Percentiles rank a stretch among this genome's conserved stretches.
These are phyloP conservation scores for Lojkania enalia DNA, from an alignment of 2,329 filamentous ascomycete genomes.

Conservation along the genomic window DNA sequence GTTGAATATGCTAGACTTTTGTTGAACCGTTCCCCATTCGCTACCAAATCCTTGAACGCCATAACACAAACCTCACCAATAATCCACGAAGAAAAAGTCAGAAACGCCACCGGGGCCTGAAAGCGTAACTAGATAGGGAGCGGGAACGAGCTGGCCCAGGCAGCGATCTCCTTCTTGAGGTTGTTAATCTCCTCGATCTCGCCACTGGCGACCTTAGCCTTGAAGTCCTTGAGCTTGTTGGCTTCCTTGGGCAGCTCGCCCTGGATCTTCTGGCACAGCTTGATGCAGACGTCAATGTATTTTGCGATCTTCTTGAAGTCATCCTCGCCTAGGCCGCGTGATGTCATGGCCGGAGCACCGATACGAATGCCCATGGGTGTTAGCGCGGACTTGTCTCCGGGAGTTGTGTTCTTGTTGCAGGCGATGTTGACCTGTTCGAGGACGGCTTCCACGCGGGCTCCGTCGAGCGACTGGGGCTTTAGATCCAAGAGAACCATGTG, in stretches of 20 bases:
- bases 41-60: constrained; percentile 1
- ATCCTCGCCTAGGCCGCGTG: constrained; percentile 82
- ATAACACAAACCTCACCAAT: constrained; percentile 4
- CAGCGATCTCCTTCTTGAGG: constrained; percentile 85
- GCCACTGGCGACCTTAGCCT: constrained; percentile 81
- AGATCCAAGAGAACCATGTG: constrained; percentile 93
- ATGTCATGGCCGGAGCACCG: constrained; percentile 97
- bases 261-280: constrained; percentile 89
- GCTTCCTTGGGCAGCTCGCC: constrained; percentile 85
- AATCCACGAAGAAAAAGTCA: constrained; percentile 3
- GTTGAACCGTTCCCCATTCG: constrained; percentile 4
- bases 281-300: constrained; percentile 89
- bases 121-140: constrained; percentile 67
- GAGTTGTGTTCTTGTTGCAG: constrained; percentile 99
- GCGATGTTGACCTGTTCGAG: constrained; percentile 92
- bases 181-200: constrained; percentile 79
- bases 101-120: constrained; percentile 5
- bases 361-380: constrained; percentile 92
- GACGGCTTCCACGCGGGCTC: constrained; percentile 84
- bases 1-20: constrained; percentile 13
- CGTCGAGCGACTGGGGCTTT: constrained; percentile 85
- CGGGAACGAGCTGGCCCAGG: constrained; percentile 88
- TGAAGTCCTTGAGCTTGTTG: constrained; percentile 99
- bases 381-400: constrained; percentile 90
- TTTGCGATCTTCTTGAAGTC: constrained; percentile 80